These are phyloP conservation scores for Globomyces sp. DNA, from an alignment of 371 early-diverging fungal species.

Conservation along the genomic window DNA sequence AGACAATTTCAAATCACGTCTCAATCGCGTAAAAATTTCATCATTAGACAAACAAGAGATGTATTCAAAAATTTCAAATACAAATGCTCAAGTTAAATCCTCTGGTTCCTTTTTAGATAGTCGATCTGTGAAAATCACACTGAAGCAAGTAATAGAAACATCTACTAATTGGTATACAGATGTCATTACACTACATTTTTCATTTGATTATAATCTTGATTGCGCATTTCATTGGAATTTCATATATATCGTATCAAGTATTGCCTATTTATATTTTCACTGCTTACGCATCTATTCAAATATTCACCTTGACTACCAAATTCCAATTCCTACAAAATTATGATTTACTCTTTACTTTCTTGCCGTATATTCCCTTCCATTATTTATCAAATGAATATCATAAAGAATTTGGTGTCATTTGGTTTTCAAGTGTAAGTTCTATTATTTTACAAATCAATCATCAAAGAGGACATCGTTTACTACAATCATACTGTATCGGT, in stretches of 20 bases:
- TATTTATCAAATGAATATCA: slow-evolving; percentile 3
- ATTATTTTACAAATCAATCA: slow-evolving; percentile 2
- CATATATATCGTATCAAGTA: slow-evolving; percentile 9
- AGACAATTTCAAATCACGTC: no score
- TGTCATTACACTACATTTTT: slow-evolving; percentile 1
- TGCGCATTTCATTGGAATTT: slow-evolving; percentile 1
- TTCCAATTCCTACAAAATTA: not conserved
- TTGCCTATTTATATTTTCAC: slow-evolving; percentile 8
- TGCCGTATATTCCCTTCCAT: slow-evolving; percentile 11
- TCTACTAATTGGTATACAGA: not conserved
- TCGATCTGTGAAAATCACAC: no score
- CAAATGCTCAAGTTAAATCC: no score
- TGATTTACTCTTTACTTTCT: not conserved
- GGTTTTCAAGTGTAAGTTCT: slow-evolving; percentile 2
- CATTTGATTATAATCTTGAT: slow-evolving; percentile 4
- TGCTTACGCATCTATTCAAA: not conserved
- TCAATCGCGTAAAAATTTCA: no score
- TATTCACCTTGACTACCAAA: not conserved
- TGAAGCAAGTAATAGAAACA: no score
- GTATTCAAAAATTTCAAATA: no score
- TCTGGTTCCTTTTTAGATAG: no score
- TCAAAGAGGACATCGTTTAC: not conserved
- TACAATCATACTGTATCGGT: not conserved
- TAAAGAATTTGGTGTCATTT: slow-evolving; percentile 7
- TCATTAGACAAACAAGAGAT: no score